Base-by-base conservation (phyloP, 2,329 filamentous ascomycete genomes). In the Pochonia chlamydosporia region DNA sequence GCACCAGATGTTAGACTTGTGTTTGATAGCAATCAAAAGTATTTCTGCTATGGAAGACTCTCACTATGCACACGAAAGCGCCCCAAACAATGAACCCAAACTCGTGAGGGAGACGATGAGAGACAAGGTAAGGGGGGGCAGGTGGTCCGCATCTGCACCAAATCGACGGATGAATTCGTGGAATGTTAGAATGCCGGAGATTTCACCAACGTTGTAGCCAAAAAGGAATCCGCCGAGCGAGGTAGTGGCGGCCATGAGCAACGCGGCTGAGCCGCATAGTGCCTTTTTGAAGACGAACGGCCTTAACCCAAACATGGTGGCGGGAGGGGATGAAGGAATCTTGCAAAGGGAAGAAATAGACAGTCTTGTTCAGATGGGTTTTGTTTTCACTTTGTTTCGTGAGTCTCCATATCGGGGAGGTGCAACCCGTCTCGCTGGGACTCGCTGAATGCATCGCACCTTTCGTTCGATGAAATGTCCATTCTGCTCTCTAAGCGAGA, bases 171-270 rank as follows among this genome's bases (percentile, higher is more conserved):
- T 68, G 58, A 80, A 83, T 60, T 83, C 76, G 9, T 59, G 48
- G 57, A 76, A 76, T 16, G 73, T 60, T 9, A 76, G 62, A 57
- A 76, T 70, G 35, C 65, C 67, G 6, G 75, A 78, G 44, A 81
- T 80, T 56, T 81, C 76, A 53, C 78, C 80, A 9, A 78, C 83
- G 54, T 83, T 80, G 54, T 82, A 82, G 41, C 80, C 81, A 59
- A 82, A 82, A 51, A 84, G 72, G 61, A 81, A 80, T 41, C 78
- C 80, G 50, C 79, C 79, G 35, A 83, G 73, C 39, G 74, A 77
- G 37, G 78, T 79, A 36, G 75, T 67, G 28, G 72, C 63, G 39
- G 75, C 76, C 24, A 81, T 55, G 24, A 73, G 44, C 49, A 73
- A 52, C 21, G 69, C 53, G 51, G 72, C 68, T 21, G 59, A 46